phyloP scores from a whole-genome alignment of 208 protist species.

The Trichomonas vaginalis region DNA sequence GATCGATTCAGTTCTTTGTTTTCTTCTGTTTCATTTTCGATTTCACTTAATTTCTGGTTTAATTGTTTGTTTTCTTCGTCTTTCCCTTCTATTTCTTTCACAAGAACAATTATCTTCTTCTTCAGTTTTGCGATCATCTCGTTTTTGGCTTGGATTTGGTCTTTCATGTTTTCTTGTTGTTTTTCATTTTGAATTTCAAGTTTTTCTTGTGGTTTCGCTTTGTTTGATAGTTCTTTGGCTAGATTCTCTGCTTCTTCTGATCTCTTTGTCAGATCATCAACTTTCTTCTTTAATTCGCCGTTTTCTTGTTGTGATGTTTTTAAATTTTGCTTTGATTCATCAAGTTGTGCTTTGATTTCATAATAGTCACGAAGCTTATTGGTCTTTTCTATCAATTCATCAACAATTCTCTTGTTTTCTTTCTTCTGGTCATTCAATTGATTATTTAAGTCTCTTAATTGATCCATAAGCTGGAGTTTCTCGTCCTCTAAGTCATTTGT shows the following conservation, averaged over 20 bases:
- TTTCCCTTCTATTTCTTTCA: background rate
- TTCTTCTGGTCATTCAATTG: background rate
- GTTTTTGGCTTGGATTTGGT: background rate
- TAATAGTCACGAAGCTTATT: background rate
- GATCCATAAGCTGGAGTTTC: background rate
- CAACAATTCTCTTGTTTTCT: background rate
- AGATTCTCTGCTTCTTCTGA: background rate
- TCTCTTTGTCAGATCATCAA: background rate
- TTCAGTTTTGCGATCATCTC: background rate
- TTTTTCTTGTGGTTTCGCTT: background rate
- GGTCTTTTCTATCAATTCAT: background rate
- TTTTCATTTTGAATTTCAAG: background rate
- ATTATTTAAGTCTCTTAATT: background rate
- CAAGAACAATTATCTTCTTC: background rate
- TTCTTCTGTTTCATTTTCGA: background rate
- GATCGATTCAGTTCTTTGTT: background rate
- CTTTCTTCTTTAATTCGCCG: background rate
- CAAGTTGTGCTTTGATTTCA: background rate
- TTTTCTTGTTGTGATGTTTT: background rate
- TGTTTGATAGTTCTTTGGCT: background rate
- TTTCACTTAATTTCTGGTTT: background rate
- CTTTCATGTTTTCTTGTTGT: background rate
- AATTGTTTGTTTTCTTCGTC: background rate
- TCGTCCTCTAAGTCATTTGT: background rate
- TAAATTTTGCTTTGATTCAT: background rate